Conservation (phyloP, 2,329 filamentous ascomycete species). For the Epichloe scottii region DNA sequence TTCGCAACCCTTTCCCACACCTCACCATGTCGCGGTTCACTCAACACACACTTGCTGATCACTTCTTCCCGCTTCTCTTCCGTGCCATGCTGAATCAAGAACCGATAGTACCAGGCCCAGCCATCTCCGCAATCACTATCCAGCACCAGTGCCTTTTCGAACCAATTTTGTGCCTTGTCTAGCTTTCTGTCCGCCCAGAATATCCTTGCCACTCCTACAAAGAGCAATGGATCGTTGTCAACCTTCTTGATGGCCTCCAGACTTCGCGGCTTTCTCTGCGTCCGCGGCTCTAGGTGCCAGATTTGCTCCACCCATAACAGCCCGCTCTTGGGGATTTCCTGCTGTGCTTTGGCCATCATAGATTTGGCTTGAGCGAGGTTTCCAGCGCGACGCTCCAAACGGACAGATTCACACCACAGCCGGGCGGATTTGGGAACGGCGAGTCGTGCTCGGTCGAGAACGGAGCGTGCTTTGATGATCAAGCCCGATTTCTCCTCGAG, state of each 20-base stretch:
- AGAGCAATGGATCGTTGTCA: constrained; percentile 79
- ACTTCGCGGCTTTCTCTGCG: constrained; percentile 81
- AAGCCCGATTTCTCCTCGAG: constrained; percentile 78
- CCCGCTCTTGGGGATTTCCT: constrained; percentile 80
- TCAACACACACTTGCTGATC: constrained; percentile 63
- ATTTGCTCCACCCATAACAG: constrained; percentile 90
- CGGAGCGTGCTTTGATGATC: constrained; percentile 81
- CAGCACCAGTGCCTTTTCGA: constrained; percentile 84
- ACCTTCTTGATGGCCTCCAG: constrained; percentile 95
- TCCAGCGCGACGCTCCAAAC: constrained; percentile 77
- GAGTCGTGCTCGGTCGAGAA: constrained; percentile 81
- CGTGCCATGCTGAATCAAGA: constrained; percentile 82
- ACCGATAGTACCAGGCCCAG: constrained; percentile 98
- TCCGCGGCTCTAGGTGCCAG: constrained; percentile 82
- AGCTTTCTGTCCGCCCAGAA: constrained; percentile 91
- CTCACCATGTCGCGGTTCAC: constrained; percentile 87
- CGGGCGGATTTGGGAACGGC: constrained; percentile 74
- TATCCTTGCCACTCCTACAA: constrained; percentile 84
- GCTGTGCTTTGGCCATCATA: constrained; percentile 84
- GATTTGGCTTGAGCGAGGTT: constrained; percentile 76
- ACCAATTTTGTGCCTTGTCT: constrained; percentile 93
- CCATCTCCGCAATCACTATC: constrained; percentile 82
- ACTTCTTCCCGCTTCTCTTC: constrained; percentile 85
- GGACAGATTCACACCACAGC: constrained; percentile 88
- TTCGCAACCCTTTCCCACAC: constrained; percentile 80